phyloP scores from a whole-genome alignment of 306 rosid genomes.

The Gleditsia sinensis region DNA sequence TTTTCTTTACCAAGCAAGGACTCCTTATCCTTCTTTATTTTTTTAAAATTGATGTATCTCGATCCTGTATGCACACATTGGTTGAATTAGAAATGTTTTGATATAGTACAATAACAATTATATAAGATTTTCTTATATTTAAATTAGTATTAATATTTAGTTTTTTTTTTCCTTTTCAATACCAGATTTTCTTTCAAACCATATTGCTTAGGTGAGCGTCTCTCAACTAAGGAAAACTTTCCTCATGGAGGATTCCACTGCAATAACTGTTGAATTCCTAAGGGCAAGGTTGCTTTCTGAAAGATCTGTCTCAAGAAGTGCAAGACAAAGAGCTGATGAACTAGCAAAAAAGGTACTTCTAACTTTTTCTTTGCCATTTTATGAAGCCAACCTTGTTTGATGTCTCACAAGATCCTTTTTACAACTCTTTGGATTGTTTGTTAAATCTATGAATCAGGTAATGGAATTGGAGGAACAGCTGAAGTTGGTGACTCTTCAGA shows the following conservation, averaged over 20 bases:
- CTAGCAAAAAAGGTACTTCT: conserved; percentile 66
- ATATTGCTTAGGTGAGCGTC: conserved; percentile 32
- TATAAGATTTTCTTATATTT: background rate
- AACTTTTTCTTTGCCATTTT: conserved; percentile 26
- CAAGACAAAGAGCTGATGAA: conserved; percentile 84
- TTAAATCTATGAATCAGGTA: conserved; percentile 52
- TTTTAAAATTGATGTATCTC: too few species aligned
- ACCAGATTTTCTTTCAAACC: conserved; percentile 8
- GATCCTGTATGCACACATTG: too few species aligned
- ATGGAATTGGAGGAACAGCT: conserved; percentile 83
- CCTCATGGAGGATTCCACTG: conserved; percentile 65
- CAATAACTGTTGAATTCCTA: conserved; percentile 83
- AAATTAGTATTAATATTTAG: conserved; percentile 4
- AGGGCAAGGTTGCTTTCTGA: conserved; percentile 89
- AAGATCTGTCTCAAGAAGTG: conserved; percentile 85
- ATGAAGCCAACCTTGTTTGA: conserved; percentile 26
- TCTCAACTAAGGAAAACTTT: conserved; percentile 44
- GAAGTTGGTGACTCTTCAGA: conserved; percentile 65
- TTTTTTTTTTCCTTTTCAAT: background rate
- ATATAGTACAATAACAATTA: background rate
- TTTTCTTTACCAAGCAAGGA: too few species aligned
- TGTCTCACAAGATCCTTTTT: conserved; percentile 7
- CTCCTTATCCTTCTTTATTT: too few species aligned
- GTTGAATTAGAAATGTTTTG: too few species aligned
- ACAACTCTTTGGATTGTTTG: conserved; percentile 8